Conservation (phyloP, 2,329 filamentous ascomycete genomes). For the Botrytis tulipae region DNA sequence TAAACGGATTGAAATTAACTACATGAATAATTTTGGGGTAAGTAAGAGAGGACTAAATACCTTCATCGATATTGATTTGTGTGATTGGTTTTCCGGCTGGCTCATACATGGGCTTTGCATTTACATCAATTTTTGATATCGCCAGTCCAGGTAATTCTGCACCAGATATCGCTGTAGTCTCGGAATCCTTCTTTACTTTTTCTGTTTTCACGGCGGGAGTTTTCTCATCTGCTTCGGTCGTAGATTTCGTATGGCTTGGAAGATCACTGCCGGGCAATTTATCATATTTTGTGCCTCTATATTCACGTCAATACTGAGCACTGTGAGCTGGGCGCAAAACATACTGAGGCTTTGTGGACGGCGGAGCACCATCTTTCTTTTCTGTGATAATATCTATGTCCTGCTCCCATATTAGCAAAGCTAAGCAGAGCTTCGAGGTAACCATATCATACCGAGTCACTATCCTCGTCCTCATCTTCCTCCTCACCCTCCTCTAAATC, state of each 20-base stretch:
- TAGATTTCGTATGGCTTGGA: conserved; percentile 41
- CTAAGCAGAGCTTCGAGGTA: neutral
- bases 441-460: conserved; percentile 50
- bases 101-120: conserved; percentile 77
- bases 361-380: conserved; percentile 61
- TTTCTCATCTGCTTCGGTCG: conserved; percentile 51
- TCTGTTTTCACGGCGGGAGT: conserved; percentile 48
- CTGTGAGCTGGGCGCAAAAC: conserved; percentile 33
- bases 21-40: neutral
- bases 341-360: conserved; percentile 45
- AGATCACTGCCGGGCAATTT: neutral
- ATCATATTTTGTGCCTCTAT: conserved; percentile 42
- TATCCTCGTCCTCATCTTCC: conserved; percentile 58
- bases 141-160: conserved; percentile 61
- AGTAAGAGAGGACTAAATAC: conserved; percentile 38
- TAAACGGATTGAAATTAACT: conserved; percentile 31
- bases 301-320: conserved; percentile 23
- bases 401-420: conserved; percentile 39
- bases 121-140: conserved; percentile 81
- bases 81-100: conserved; percentile 78
- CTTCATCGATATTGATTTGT: conserved; percentile 70
- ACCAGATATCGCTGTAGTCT: conserved; percentile 43
- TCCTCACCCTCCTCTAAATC: conserved; percentile 64
- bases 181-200: conserved; percentile 39
- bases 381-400: conserved; percentile 69